A percentile compares a stretch with the other conserved stretches of the same genome.
Evolutionary conservation across 768 basidiomycete species (phyloP).

Genomic region (Atractiella rhizophila): DNA sequence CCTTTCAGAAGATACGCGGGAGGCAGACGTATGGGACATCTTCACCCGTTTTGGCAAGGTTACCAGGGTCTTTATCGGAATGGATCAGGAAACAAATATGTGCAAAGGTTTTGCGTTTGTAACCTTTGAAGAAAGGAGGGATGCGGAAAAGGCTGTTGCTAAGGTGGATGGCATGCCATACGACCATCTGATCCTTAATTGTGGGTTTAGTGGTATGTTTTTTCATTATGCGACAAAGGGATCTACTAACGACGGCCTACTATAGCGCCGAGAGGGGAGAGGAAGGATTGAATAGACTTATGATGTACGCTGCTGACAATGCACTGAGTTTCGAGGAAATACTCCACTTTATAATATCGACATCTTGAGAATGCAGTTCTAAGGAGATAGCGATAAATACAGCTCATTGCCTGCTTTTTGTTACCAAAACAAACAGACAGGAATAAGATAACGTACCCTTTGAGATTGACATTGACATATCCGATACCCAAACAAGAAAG

Average conservation of each 20-base stretch:
- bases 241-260: no score
- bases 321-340: no score
- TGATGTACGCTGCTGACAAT: no score
- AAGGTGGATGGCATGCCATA: conserved; percentile 47
- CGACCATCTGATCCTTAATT: conserved; percentile 16
- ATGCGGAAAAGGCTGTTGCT: conserved; percentile 67
- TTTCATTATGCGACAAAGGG: no score
- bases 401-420: no score
- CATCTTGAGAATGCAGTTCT: no score
- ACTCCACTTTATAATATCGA: no score
- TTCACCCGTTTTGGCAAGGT: conserved; percentile 42
- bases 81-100: conserved; percentile 76
- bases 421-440: background rate
- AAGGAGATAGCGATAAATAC: no score
- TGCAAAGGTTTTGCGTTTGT: conserved; percentile 97
- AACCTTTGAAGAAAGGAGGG: conserved; percentile 57
- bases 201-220: background rate
- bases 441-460: background rate
- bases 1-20: conserved; percentile 80
- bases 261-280: no score
- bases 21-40: conserved; percentile 74
- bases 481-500: conserved; percentile 84
- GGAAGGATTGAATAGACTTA: no score
- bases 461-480: conserved; percentile 38
- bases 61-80: conserved; percentile 72